Percentiles rank a stretch among this genome's conserved stretches.
Evolutionary conservation across 73 alveolate species (phyloP).

Genomic region (Tetrahymena thermophila): DNA sequence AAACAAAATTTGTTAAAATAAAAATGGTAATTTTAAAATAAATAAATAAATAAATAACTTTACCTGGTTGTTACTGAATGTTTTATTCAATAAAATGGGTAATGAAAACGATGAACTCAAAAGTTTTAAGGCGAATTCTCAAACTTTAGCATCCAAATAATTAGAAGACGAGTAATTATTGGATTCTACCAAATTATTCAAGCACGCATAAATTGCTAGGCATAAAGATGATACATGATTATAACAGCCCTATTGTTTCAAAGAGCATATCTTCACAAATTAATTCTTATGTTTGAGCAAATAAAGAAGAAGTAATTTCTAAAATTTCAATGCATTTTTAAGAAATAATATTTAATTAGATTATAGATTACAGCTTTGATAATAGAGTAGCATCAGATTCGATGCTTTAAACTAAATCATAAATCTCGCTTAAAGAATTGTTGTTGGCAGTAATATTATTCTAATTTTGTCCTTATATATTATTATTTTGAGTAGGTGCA

Average conservation of each 20-base stretch:
- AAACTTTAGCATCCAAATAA: not conserved
- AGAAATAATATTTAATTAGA: not conserved
- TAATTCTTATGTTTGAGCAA: not conserved
- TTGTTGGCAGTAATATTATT: not conserved
- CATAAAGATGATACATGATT: not conserved
- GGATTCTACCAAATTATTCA: not conserved
- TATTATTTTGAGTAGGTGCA: not conserved
- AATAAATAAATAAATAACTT: not conserved
- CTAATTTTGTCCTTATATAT: not conserved
- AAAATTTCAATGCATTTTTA: not conserved
- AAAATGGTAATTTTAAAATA: not conserved
- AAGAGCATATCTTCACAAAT: not conserved
- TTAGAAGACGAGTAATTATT: not conserved
- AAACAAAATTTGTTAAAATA: not conserved
- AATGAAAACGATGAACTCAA: not conserved
- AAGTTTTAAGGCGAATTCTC: not conserved
- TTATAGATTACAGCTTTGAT: not conserved
- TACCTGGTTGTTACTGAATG: not conserved
- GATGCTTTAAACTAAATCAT: not conserved
- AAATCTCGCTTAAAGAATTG: not conserved
- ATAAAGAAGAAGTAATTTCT: not conserved
- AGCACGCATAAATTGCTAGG: not conserved
- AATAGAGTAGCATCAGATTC: not conserved
- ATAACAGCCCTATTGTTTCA: not conserved
- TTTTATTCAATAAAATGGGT: not conserved